Evolutionary conservation across 352 stramenopile genomes (phyloP).

Genomic region (Globisporangium sylvaticum): DNA sequence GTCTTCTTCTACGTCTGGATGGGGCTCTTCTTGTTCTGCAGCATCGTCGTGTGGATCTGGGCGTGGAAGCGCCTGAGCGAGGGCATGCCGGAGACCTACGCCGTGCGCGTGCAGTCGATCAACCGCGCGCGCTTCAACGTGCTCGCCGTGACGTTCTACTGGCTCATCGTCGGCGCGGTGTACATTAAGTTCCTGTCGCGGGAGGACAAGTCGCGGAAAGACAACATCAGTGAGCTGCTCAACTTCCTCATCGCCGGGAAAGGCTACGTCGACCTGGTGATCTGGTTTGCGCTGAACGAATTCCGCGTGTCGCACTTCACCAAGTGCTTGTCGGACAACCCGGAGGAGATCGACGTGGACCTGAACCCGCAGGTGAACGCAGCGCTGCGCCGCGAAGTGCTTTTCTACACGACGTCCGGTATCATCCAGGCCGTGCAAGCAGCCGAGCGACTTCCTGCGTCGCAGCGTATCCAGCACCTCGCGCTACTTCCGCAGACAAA

Average conservation of each 20-base stretch:
- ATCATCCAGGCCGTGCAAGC: constrained; percentile 87
- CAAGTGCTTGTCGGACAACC: constrained; percentile 46
- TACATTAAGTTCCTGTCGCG: constrained; percentile 79
- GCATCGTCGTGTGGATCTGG: constrained; percentile 83
- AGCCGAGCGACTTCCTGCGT: constrained; percentile 64
- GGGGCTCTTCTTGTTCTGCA: constrained; percentile 73
- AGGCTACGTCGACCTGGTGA: constrained; percentile 86
- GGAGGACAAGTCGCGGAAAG: constrained; percentile 39
- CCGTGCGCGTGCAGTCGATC: constrained; percentile 81
- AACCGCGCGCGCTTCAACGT: constrained; percentile 87
- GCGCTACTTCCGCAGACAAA: constrained; percentile 79
- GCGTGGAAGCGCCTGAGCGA: constrained; percentile 84
- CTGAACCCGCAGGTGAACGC: constrained; percentile 88
- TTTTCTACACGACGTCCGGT: constrained; percentile 89
- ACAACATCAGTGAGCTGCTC: constrained; percentile 66
- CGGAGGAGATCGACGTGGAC: constrained; percentile 72
- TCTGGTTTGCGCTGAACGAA: constrained; percentile 87
- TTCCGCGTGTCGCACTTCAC: constrained; percentile 80
- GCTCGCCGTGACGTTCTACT: constrained; percentile 86
- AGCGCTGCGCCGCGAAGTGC: constrained; percentile 79
- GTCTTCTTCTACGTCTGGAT: constrained; percentile 89
- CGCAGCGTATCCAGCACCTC: constrained; percentile 80
- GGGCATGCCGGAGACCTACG: constrained; percentile 86
- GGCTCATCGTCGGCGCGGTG: constrained; percentile 72
- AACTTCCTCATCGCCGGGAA: constrained; percentile 88